A percentile compares a stretch with the other conserved stretches of the same genome.
phyloP scores from a whole-genome alignment of 495 filamentous ascomycete genomes.

The Aspergillus olivimuriae region DNA sequence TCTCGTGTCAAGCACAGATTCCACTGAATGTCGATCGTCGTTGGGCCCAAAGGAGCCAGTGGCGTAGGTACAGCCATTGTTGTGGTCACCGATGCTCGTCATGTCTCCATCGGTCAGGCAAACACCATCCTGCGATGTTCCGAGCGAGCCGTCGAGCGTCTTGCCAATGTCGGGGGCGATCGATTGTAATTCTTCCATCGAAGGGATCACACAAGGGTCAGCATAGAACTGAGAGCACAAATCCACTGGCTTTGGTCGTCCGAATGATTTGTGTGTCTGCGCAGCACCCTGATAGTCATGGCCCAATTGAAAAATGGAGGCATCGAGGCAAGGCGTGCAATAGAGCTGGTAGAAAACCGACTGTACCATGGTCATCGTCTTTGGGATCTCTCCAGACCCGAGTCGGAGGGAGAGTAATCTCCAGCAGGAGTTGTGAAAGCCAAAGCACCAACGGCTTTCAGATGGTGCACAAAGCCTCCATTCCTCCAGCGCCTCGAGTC shows the following conservation, averaged over 20 bases:
- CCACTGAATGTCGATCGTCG: too few relatives aligned
- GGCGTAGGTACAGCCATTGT: too few relatives aligned
- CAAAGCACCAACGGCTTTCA: constrained; percentile 9
- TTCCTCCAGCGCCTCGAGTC: constrained; percentile 5
- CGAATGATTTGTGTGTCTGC: constrained; percentile 3
- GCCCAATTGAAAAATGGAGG: constrained; percentile 10
- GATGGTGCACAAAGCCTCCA: constrained; percentile 6
- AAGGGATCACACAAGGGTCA: constrained; percentile 9
- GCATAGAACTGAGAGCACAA: constrained; percentile 8
- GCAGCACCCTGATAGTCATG: constrained; percentile 12
- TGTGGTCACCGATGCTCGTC: too few relatives aligned
- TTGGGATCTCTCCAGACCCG: neutral
- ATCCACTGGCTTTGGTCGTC: neutral
- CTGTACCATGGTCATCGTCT: constrained; percentile 1
- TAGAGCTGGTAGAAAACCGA: constrained; percentile 11
- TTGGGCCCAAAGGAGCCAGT: constrained; percentile 3
- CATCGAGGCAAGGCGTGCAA: constrained; percentile 4
- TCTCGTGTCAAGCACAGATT: too few relatives aligned
- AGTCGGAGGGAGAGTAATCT: constrained; percentile 12
- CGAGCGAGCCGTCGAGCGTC: neutral
- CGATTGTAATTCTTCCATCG: constrained; percentile 5
- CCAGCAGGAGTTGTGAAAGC: constrained; percentile 17
- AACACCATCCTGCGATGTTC: too few relatives aligned
- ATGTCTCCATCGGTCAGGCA: too few relatives aligned
- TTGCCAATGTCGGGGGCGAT: neutral